Evolutionary conservation across 306 rosid genomes (phyloP), one percentile per base, ranked within the genome.

Genomic region (Boehmeria nivea): DNA sequence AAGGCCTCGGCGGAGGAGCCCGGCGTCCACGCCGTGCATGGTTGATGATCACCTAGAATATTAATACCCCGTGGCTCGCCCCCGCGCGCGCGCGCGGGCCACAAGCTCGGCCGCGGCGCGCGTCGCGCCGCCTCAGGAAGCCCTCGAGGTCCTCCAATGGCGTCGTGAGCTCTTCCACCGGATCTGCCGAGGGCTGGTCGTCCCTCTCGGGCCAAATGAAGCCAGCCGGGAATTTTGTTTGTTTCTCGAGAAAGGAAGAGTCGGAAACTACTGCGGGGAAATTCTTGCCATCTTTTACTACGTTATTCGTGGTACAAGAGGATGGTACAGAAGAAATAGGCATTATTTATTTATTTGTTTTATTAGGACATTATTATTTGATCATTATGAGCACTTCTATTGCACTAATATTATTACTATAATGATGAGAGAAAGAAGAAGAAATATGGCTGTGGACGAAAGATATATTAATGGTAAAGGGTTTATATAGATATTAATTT

Each of bases 151-250:
- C 87, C 3, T 83, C 75, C 22, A 70, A 9, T 3, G 91, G 85
- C 1, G 55, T 84, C n/a, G 44, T 43, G 2, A 89, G 74, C 57
- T 74, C 79, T 4, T 71, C 59, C 0, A 60, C 22, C 0, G 89
- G 59, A 4, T 23, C 25, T 2, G 8, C 23, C 4, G 13, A n/a
- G 2, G 60, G 82, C 18, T 74, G 42, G 66, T 68, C 67, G 43
- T 54, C 75, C n/a, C n/a, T n/a, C 34, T 73, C 69, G 6, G 91
- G 83, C 93, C 97, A 83, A 24, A 80, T 17, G 75, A 75, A 88
- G 22, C 54, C 75, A 0, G 38, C 15, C 28, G 86, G 84, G 24
- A 82, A 54, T n/a, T 53, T 50, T 3, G 70, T 13, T 43, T 74
- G 60, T 17, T 22, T 66, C 43, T 51, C 34, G 13, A 68, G 54